These are phyloP conservation scores for Amanita pseudoporphyria DNA, from an alignment of 768 basidiomycete genomes.

Conservation along the genomic window DNA sequence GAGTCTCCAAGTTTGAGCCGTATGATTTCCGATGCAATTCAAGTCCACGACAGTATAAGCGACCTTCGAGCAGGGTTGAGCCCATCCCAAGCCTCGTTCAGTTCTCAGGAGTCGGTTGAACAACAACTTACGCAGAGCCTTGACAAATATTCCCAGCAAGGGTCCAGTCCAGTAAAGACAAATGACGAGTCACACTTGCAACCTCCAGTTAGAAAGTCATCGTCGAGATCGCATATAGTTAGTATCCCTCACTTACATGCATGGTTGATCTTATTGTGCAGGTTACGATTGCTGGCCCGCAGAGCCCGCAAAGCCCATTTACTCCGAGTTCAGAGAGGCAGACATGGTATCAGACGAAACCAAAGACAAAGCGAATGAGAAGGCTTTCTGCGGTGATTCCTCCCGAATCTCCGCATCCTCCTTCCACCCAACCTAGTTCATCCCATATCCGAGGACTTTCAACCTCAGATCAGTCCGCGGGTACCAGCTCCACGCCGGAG, in stretches of 20 bases:
- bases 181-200: not conserved
- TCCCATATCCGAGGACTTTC: not conserved
- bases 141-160: not conserved
- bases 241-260: not conserved
- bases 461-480: no score
- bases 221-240: not conserved
- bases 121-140: conserved; percentile 36
- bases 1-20: conserved; percentile 9
- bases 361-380: not conserved
- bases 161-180: not conserved
- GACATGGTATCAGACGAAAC: conserved; percentile 24
- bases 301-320: not conserved
- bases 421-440: not conserved
- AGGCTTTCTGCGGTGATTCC: not conserved
- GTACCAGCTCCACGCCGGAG: not conserved
- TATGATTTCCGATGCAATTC: conserved; percentile 11
- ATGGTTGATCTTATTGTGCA: not conserved
- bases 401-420: not conserved
- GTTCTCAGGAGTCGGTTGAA: conserved; percentile 35
- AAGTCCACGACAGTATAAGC: not conserved
- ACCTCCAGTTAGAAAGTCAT: not conserved
- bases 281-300: not conserved
- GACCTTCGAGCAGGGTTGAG: no score
- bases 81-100: conserved; percentile 20
- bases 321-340: conserved; percentile 19